Percentiles rank a stretch among this genome's conserved stretches.
phyloP scores from a whole-genome alignment of 2,329 filamentous ascomycete genomes.

The Verticillium nubilum region DNA sequence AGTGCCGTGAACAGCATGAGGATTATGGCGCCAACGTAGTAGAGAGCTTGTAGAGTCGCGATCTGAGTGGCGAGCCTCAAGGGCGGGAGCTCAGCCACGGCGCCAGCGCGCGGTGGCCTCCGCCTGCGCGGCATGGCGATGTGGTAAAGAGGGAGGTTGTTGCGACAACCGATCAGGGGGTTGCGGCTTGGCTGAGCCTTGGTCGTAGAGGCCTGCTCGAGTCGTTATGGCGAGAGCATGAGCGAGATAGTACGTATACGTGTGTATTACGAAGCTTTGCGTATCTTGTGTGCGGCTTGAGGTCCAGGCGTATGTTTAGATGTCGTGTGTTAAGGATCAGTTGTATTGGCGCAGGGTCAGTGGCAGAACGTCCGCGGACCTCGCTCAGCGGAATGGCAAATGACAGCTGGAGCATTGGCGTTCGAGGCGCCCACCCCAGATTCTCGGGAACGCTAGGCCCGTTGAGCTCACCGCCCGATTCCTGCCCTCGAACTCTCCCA shows the following conservation, averaged over 20 bases:
- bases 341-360: neutral
- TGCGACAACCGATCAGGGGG: neutral
- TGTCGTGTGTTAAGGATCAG: neutral
- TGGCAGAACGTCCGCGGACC: neutral
- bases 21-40: slow-evolving; percentile 45
- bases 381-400: neutral
- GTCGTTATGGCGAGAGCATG: neutral
- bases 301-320: neutral
- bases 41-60: slow-evolving; percentile 48
- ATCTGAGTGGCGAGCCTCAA: slow-evolving; percentile 56
- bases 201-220: neutral
- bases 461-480: neutral
- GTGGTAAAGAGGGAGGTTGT: neutral
- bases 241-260: neutral
- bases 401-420: neutral
- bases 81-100: slow-evolving; percentile 55
- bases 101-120: slow-evolving; percentile 53
- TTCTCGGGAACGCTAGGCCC: neutral
- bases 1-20: slow-evolving; percentile 54
- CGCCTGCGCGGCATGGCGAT: slow-evolving; percentile 48
- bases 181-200: neutral
- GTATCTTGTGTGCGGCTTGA: neutral
- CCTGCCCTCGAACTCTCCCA: slow-evolving; percentile 1
- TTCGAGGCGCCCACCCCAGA: neutral
- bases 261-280: neutral